phyloP scores from a whole-genome alignment of 768 basidiomycete genomes.

The Naematelia aurantialba region DNA sequence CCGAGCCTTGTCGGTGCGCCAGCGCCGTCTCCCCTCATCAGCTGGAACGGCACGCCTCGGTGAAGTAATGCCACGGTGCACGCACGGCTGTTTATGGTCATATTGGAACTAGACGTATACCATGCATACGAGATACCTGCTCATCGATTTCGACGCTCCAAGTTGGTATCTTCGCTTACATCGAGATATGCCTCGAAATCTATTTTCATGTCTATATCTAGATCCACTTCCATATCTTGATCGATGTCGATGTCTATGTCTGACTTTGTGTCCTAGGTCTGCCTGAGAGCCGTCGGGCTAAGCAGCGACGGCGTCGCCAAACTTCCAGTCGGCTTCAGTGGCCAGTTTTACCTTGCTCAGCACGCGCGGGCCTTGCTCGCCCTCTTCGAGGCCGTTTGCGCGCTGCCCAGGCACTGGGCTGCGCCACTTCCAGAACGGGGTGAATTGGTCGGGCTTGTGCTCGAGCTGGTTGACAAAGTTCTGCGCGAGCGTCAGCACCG shows the following conservation, averaged over 20 bases:
- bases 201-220: too few species aligned
- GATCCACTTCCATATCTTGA: too few species aligned
- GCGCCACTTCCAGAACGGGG: conserved; percentile 23
- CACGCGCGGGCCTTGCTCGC: conserved; percentile 12
- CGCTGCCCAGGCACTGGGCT: conserved; percentile 4
- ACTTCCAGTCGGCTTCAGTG: conserved; percentile 16
- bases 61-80: neutral
- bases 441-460: conserved; percentile 22
- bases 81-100: neutral
- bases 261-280: too few species aligned
- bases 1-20: conserved; percentile 2
- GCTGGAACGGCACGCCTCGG: neutral
- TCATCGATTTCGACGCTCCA: neutral
- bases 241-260: too few species aligned
- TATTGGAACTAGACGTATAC: too few species aligned
- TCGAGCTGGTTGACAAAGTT: conserved; percentile 29
- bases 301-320: neutral
- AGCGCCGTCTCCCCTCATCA: neutral
- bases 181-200: too few species aligned
- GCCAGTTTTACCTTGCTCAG: conserved; percentile 10
- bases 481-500: too few species aligned
- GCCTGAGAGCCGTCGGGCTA: too few species aligned
- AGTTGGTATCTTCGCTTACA: too few species aligned
- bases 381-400: conserved; percentile 28
- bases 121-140: neutral